Evolutionary conservation across 1,284 basidiomycete species (phyloP), one percentile per base, ranked within the genome.

Genomic region (Ganoderma lucidum): DNA sequence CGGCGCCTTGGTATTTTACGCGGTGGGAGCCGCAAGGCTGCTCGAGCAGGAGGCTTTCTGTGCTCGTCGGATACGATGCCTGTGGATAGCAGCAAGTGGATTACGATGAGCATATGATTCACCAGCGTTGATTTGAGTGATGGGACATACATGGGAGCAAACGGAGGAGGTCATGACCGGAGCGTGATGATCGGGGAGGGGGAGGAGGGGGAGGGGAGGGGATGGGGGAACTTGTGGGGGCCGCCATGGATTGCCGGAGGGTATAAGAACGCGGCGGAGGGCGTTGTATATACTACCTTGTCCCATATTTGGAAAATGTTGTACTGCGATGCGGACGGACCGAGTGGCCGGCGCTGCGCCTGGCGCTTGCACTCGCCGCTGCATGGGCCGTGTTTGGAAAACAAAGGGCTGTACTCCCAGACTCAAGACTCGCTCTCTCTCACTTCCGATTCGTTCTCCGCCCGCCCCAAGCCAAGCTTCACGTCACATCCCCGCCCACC

Each of bases 1-100:
- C 77, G 12, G 78, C 77, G 35, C 79, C 79, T 44, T 72, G 71
- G 69, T 78, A 80, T 65, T 77, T 78, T 35, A 80, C 75, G 60
- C 78, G 73, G 61, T 79, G 75, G 4, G 78, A 78, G 64, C 78
- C 78, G 19, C 66, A 72, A 32, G 75, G 74, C 51, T 75, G 76
- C 65, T 78, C 77, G 3, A 80, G 74, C 2, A 80, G 75, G 62
- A 80, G 67, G 67, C 78, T 78, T 39, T 80, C 78, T 58, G 74
- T 77, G 68, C 76, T 77, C 61, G 70, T 74, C 0, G 77, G 78
- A 59, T 74, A 77, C 42, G 70, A 74, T 44, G 63, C 73, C 75
- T 76, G 64, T 19, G 32, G 58, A 64, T 32, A 37, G 39, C 17
- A 17, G 42, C 62, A 64, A 64, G 37, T n/a, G 45, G 32, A 44